Conservation (phyloP, 208 protist species). For the Crithidia sp. region DNA sequence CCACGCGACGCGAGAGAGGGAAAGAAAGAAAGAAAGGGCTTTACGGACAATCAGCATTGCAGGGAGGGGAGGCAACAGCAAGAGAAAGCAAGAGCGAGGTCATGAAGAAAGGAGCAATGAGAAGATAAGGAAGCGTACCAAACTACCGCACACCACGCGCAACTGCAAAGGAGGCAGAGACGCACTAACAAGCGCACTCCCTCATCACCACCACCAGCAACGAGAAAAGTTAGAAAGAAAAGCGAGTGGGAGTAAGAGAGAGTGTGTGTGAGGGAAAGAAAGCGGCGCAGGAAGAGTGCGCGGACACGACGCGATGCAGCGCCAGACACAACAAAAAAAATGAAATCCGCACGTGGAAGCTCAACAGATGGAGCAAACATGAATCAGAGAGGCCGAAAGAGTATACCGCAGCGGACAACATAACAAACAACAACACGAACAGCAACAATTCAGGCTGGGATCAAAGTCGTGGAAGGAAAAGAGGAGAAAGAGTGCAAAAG, state of each 20-base stretch:
- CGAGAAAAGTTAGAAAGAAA: background rate
- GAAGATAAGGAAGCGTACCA: background rate
- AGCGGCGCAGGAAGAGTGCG: too few relatives aligned
- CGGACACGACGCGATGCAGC: too few relatives aligned
- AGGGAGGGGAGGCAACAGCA: background rate
- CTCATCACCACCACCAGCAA: too few relatives aligned
- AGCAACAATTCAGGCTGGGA: background rate
- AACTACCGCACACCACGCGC: too few relatives aligned
- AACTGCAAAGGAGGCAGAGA: too few relatives aligned
- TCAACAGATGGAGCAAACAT: constrained; percentile 1
- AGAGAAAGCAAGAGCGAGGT: background rate
- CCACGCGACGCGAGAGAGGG: too few relatives aligned
- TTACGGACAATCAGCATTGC: too few relatives aligned
- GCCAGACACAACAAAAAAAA: background rate
- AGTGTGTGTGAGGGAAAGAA: too few relatives aligned
- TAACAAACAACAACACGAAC: constrained; percentile 9
- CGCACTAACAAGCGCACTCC: too few relatives aligned
- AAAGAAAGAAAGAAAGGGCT: too few relatives aligned
- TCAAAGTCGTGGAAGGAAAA: too few relatives aligned
- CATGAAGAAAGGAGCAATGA: background rate
- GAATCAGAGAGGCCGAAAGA: background rate
- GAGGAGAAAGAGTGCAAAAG: background rate
- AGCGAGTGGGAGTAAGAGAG: constrained; percentile 14
- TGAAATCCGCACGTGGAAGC: background rate
- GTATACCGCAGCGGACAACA: constrained; percentile 6